phyloP scores from a whole-genome alignment of 495 filamentous ascomycete species.

The Aspergillus cavernicola region DNA sequence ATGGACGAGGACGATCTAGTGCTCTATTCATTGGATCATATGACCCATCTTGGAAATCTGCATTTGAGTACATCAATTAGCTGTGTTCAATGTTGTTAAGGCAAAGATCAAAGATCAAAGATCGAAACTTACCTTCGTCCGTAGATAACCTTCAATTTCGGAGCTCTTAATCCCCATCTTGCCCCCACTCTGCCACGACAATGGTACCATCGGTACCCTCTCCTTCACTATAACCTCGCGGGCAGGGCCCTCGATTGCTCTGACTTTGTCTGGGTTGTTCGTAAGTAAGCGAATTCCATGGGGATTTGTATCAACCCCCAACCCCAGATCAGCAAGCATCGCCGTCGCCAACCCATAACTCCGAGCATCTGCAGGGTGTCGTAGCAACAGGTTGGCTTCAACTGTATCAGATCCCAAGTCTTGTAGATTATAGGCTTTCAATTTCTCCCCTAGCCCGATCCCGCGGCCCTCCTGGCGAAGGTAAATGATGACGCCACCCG shows the following conservation, averaged over 20 bases:
- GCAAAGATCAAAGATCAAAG: too few species aligned
- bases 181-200: constrained; percentile 81
- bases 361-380: constrained; percentile 91
- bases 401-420: constrained; percentile 94
- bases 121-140: constrained; percentile 68
- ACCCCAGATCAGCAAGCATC: constrained; percentile 82
- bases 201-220: constrained; percentile 90
- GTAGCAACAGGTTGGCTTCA: constrained; percentile 85
- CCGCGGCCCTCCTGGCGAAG: constrained; percentile 93
- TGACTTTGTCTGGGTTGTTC: constrained; percentile 98
- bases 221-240: constrained; percentile 85
- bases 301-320: constrained; percentile 53
- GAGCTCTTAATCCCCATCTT: constrained; percentile 77
- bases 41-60: constrained; percentile 71
- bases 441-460: constrained; percentile 89
- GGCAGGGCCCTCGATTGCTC: constrained; percentile 87
- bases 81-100: neutral
- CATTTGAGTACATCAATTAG: constrained; percentile 3
- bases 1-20: constrained; percentile 4
- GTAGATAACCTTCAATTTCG: constrained; percentile 90
- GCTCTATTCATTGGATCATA: constrained; percentile 51
- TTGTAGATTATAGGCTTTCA: constrained; percentile 97
- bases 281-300: constrained; percentile 79
- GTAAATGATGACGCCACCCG: constrained; percentile 90
- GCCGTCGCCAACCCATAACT: constrained; percentile 94